Base-by-base conservation (phyloP, 495 filamentous ascomycete species). In the Penicillium steckii region DNA sequence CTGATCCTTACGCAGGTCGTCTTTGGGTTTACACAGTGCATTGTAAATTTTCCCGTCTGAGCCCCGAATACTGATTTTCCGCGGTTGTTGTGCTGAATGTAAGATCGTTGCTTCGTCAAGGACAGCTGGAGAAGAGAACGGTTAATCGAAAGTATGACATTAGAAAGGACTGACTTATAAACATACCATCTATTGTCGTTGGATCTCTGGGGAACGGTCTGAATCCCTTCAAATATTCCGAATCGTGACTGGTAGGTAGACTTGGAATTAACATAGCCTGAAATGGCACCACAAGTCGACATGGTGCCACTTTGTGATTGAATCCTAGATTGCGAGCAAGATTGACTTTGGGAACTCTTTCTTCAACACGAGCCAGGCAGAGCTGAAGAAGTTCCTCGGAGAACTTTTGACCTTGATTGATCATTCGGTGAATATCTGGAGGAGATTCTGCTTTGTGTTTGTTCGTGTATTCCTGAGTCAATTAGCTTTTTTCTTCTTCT, bases 1-100 rank as follows among this genome's bases (percentile, higher is more conserved):
- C 60, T 96, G 91, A 55, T 99, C 94, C 58, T 96, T 97, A 6
- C 94, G 87, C 4, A 99, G 79, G 67, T 99, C 95, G 63, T 97
- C 94, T 67, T 97, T 97, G 4, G 94, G 94, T 61, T 99, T 99
- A 75, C 95, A 94, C 41, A 99, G 79, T 13, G 97, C 82, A 23
- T 87, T 86, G 61, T 99, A 99, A 5, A 80, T 76, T 44, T 85
- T 85, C 10, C 94, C 94, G 69, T 99, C 91, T 0, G 89, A 91
- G 5, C 92, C 94, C 35, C 86, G 80, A 24, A 94, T 89, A 24
- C 84, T 90, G 55, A 99, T 85, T 62, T 90, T 96, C 44, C 93
- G 85, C 12, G 95, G 94, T 57, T 92, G 89, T 53, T 96, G 92
- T 38, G 97, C 80, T 10, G 95, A 97, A 45, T 85, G 87, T 24